These are phyloP conservation scores for Candida anutae DNA, from an alignment of 1,139 yeast species.

Conservation along the genomic window DNA sequence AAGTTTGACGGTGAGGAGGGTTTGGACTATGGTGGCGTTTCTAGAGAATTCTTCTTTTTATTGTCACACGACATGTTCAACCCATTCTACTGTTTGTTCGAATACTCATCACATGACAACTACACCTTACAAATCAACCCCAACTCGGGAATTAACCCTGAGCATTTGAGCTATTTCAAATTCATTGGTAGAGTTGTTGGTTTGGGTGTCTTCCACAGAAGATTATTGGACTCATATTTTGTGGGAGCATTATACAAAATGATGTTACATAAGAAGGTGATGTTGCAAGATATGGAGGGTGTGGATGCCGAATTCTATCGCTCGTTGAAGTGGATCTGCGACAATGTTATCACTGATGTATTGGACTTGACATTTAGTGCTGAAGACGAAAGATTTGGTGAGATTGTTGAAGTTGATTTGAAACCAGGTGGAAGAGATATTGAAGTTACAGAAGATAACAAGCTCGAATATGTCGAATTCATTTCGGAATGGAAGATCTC, in stretches of 20 bases:
- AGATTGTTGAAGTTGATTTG: slow-evolving; percentile 80
- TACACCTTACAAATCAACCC: slow-evolving; percentile 97
- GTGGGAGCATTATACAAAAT: slow-evolving; percentile 97
- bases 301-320: slow-evolving; percentile 95
- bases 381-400: slow-evolving; percentile 96
- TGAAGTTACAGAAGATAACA: slow-evolving; percentile 90
- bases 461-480: slow-evolving; percentile 89
- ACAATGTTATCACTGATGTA: slow-evolving; percentile 78
- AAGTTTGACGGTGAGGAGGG: slow-evolving; percentile 99
- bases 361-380: slow-evolving; percentile 87
- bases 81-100: slow-evolving; percentile 94
- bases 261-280: slow-evolving; percentile 94
- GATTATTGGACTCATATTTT: slow-evolving; percentile 95
- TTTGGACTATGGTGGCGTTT: slow-evolving; percentile 97
- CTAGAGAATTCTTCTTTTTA: slow-evolving; percentile 93
- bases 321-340: slow-evolving; percentile 91
- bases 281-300: slow-evolving; percentile 96
- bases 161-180: slow-evolving; percentile 94
- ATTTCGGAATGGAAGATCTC: slow-evolving; percentile 95
- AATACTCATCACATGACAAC: slow-evolving; percentile 95
- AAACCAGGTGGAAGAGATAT: slow-evolving; percentile 82
- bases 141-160: slow-evolving; percentile 96
- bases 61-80: slow-evolving; percentile 97
- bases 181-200: slow-evolving; percentile 98
- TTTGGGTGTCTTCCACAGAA: slow-evolving; percentile 93